Base-by-base conservation (phyloP, 257 asterid species). In the Mitragyna speciosa region DNA sequence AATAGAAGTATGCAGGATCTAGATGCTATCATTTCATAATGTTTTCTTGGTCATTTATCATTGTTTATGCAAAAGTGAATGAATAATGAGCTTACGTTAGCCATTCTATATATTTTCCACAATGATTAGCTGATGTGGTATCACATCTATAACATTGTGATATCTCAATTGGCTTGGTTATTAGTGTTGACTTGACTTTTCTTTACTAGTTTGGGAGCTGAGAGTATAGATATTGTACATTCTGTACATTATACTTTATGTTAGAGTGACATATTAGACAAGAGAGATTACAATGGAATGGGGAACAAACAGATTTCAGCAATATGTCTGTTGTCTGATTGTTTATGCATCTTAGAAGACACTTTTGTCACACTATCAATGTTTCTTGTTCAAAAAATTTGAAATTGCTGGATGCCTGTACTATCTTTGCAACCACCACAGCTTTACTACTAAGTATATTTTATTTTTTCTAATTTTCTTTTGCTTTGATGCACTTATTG, bases 1-100 rank as follows among this genome's bases (percentile, higher is more conserved):
- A 93, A 94, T 90, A 70, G 98, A 96, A 89, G 99, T 94, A 90
- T 86, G 89, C 78, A 80, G 52, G 79, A 59, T 76, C 76, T 76
- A 51, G 39, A 76, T 71, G 30, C 51, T 49, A 14, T 67, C 63
- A 67, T 76, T 15, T 51, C 24, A 36, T 43, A 24, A 5, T 17
- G 26, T 70, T 76, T 54, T n/a, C 30, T 82, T 61, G 56, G 47
- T 36, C 36, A 16, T 48, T 73, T n/a, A 7, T 30, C 9, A 74
- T 20, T 22, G 36, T 61, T 56, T 12, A 61, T 61, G 52, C 33
- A 48, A 72, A 33, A 19, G 26, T 74, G 31, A 74, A 56, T 30
- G 41, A 20, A 41, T 69, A 30, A 68, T 56, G 69, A 20, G 51
- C 19, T 45, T 6, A 58, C 30, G 33, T 24, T 12, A 54, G 12